phyloP scores from a whole-genome alignment of 2,329 filamentous ascomycete genomes.

The Magnaporthales sp. region DNA sequence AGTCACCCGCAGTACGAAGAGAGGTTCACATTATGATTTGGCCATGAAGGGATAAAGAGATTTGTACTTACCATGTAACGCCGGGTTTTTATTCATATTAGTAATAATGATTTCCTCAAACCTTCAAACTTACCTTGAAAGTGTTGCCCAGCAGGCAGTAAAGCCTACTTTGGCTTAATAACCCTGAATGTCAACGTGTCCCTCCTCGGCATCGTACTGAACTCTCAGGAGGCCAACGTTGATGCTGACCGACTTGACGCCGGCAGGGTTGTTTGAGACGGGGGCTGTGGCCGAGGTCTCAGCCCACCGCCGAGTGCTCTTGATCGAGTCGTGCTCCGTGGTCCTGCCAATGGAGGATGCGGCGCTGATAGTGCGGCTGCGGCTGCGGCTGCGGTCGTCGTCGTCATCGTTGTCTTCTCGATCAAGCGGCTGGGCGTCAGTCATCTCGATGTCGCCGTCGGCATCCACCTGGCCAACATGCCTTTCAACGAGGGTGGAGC shows the following conservation, averaged over 20 bases:
- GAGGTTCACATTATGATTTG: not conserved
- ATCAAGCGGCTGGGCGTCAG: not conserved
- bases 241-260: not conserved
- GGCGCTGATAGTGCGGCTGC: not conserved
- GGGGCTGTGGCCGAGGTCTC: not conserved
- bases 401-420: not conserved
- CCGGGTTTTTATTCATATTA: not conserved
- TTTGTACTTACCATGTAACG: not conserved
- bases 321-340: not conserved
- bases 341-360: not conserved
- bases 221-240: not conserved
- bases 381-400: not conserved
- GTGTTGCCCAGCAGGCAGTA: not conserved
- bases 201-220: not conserved
- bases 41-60: not conserved
- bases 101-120: not conserved
- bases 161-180: not conserved
- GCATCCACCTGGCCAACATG: not conserved
- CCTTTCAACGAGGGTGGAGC: not conserved
- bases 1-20: not conserved
- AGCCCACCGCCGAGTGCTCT: not conserved
- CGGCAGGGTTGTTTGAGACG: not conserved
- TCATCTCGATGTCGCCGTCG: not conserved
- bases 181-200: not conserved
- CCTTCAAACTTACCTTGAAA: not conserved